Percentiles rank a stretch among this genome's conserved stretches.
Conservation (phyloP, 2,329 filamentous ascomycete species). For the Eutypella sp. region DNA sequence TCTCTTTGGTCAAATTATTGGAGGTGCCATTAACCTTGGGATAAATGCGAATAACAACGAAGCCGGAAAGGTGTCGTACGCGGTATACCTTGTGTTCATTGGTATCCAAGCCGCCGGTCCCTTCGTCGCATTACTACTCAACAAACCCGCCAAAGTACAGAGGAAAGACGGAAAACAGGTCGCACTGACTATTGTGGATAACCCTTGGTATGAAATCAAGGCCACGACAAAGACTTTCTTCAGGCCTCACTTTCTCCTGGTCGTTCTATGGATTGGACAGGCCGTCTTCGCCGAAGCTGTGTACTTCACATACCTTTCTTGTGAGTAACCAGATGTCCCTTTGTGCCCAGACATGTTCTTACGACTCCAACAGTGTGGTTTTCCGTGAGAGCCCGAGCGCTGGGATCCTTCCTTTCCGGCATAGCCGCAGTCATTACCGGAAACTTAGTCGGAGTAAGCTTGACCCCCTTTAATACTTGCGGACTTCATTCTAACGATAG, state of each 20-base stretch:
- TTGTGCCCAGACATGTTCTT: not conserved
- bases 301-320: constrained; percentile 62
- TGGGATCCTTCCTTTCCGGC: constrained; percentile 67
- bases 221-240: constrained; percentile 55
- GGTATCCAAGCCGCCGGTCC: constrained; percentile 62
- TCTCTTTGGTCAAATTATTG: constrained; percentile 62
- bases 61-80: constrained; percentile 63
- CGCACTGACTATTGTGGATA: constrained; percentile 50
- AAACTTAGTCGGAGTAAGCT: constrained; percentile 56
- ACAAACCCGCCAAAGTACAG: constrained; percentile 55
- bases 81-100: constrained; percentile 66
- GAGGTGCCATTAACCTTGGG: constrained; percentile 66
- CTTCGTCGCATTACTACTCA: constrained; percentile 60
- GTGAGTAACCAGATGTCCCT: constrained; percentile 22
- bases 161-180: constrained; percentile 61
- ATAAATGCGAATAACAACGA: constrained; percentile 53
- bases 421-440: constrained; percentile 61
- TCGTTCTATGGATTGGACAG: constrained; percentile 64
- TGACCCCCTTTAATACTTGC: not conserved
- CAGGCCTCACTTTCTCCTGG: constrained; percentile 56
- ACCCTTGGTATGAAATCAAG: constrained; percentile 55
- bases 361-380: constrained; percentile 51
- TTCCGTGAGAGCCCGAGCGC: constrained; percentile 60
- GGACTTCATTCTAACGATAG: constrained; percentile 4
- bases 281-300: constrained; percentile 68